Evolutionary conservation across 2,329 filamentous ascomycete species (phyloP).

Genomic region (Neofusicoccum sp.): DNA sequence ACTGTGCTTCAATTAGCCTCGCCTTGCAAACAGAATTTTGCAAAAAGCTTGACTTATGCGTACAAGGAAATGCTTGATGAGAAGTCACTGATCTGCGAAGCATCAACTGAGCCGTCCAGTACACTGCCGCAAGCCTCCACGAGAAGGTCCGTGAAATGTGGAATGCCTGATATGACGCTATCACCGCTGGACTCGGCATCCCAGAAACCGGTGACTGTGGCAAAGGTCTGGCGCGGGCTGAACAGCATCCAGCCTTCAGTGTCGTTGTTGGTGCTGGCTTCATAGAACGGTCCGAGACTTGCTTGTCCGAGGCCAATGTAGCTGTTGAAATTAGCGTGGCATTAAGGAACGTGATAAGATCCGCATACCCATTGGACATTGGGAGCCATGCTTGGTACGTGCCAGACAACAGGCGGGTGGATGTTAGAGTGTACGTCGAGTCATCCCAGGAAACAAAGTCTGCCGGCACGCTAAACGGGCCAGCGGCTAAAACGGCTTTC

Average conservation of each 20-base stretch:
- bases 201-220: slow-evolving; percentile 69
- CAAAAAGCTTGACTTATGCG: background rate
- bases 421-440: background rate
- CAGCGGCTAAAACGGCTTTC: background rate
- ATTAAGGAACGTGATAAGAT: too few species aligned
- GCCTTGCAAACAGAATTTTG: background rate
- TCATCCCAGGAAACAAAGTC: background rate
- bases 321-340: slow-evolving; percentile 49
- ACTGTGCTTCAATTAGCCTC: slow-evolving; percentile 48
- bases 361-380: slow-evolving; percentile 41
- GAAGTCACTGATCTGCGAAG: slow-evolving; percentile 62
- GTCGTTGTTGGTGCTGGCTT: slow-evolving; percentile 54
- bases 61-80: slow-evolving; percentile 52
- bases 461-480: background rate
- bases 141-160: slow-evolving; percentile 61
- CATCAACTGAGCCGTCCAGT: slow-evolving; percentile 64
- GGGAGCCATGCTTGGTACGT: slow-evolving; percentile 33
- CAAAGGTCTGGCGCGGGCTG: slow-evolving; percentile 64
- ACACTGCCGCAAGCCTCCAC: slow-evolving; percentile 58
- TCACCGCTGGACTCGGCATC: slow-evolving; percentile 67
- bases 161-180: slow-evolving; percentile 70
- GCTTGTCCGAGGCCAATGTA: slow-evolving; percentile 67
- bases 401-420: background rate
- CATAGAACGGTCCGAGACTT: slow-evolving; percentile 64
- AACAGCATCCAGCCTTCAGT: slow-evolving; percentile 68